A percentile compares a stretch with the other conserved stretches of the same genome.
These are phyloP conservation scores for Boletellus sp. DNA, from an alignment of 768 basidiomycete genomes.

Conservation along the genomic window DNA sequence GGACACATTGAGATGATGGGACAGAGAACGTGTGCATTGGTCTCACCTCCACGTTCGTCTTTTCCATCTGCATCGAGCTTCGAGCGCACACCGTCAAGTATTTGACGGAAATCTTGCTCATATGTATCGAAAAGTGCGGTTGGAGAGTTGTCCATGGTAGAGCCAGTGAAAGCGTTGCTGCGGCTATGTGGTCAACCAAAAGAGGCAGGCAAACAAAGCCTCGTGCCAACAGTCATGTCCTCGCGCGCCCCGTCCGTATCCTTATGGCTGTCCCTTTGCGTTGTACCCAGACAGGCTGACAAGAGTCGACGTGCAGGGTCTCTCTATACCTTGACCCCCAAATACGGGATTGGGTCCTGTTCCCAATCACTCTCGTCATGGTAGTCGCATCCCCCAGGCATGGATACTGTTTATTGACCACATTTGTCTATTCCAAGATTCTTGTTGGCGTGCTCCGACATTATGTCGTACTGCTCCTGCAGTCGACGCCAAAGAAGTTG, in stretches of 20 bases:
- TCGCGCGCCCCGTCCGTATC: slow-evolving; percentile 24
- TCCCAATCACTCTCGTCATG: slow-evolving; percentile 97
- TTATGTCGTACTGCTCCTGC: slow-evolving; percentile 85
- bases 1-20: slow-evolving; percentile 1
- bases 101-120: slow-evolving; percentile 86
- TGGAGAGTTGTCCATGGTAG: slow-evolving; percentile 74
- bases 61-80: slow-evolving; percentile 73
- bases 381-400: slow-evolving; percentile 40
- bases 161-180: slow-evolving; percentile 11
- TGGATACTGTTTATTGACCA: not conserved
- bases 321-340: slow-evolving; percentile 87
- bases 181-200: slow-evolving; percentile 17
- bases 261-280: slow-evolving; percentile 1
- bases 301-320: slow-evolving; percentile 27
- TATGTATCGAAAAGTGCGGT: slow-evolving; percentile 88
- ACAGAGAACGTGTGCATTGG: not conserved
- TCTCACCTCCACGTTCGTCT: slow-evolving; percentile 66
- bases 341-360: slow-evolving; percentile 91
- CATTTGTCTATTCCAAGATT: slow-evolving; percentile 48
- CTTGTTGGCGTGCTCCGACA: slow-evolving; percentile 90
- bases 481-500: slow-evolving; percentile 78
- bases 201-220: slow-evolving; percentile 26
- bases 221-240: slow-evolving; percentile 35
- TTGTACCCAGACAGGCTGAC: slow-evolving; percentile 8
- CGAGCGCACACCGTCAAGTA: slow-evolving; percentile 67